These are phyloP conservation scores for Rhodofomes roseus DNA, from an alignment of 1,284 basidiomycete species.

Conservation along the genomic window DNA sequence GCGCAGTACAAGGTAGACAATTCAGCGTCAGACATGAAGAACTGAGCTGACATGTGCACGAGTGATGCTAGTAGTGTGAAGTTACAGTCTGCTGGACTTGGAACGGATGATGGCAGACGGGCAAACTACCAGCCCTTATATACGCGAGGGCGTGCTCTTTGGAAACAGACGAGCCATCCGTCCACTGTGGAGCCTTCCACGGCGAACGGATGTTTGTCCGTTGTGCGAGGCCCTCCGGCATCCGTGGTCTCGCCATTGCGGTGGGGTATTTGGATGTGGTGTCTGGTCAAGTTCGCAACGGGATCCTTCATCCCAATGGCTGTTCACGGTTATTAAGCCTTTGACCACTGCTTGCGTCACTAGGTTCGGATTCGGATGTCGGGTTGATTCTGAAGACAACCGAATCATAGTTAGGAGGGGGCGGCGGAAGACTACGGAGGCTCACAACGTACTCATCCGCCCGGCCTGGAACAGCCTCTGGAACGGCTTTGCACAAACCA, in stretches of 20 bases:
- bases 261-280: background rate
- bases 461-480: no score
- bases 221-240: background rate
- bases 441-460: no score
- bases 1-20: slow-evolving; percentile 24
- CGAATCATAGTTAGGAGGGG: background rate
- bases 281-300: background rate
- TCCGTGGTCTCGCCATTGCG: background rate
- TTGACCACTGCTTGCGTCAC: background rate
- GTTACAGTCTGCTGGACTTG: background rate
- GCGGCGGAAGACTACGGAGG: no score
- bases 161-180: background rate
- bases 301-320: no score
- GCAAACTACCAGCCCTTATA: background rate
- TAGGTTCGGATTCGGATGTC: background rate
- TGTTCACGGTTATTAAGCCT: background rate
- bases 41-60: no score
- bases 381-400: background rate
- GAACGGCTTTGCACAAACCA: no score
- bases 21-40: slow-evolving; percentile 12
- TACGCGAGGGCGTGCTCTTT: background rate
- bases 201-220: background rate
- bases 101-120: background rate
- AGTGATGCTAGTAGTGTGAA: background rate
- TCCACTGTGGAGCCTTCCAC: background rate